These are phyloP conservation scores for Schwanniomyces yamadae DNA, from an alignment of 805 yeast species.

Conservation along the genomic window DNA sequence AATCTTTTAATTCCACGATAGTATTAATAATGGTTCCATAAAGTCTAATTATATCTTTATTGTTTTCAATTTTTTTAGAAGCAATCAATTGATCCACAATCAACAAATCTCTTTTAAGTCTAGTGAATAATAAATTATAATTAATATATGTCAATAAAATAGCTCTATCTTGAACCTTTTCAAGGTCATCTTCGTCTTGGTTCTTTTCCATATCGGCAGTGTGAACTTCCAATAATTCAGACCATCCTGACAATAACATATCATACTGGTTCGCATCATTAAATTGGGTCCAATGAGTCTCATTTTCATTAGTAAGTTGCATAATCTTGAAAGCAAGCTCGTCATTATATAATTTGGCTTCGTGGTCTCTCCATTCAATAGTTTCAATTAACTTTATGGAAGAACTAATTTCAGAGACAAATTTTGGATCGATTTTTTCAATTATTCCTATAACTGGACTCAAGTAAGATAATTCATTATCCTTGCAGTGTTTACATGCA, in stretches of 20 bases:
- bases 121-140: conserved; percentile 62
- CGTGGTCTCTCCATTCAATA: conserved; percentile 51
- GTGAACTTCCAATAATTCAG: conserved; percentile 64
- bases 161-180: conserved; percentile 67
- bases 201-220: conserved; percentile 51
- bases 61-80: conserved; percentile 22
- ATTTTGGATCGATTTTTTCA: conserved; percentile 31
- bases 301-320: conserved; percentile 30
- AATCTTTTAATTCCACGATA: conserved; percentile 60
- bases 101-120: conserved; percentile 68
- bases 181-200: conserved; percentile 50
- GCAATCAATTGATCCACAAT: conserved; percentile 38
- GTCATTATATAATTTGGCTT: conserved; percentile 65
- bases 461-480: conserved; percentile 31
- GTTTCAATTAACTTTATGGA: conserved; percentile 28
- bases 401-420: conserved; percentile 31
- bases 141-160: conserved; percentile 73
- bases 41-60: conserved; percentile 48
- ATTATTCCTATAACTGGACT: conserved; percentile 43
- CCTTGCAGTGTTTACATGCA: conserved; percentile 44
- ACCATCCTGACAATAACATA: conserved; percentile 60
- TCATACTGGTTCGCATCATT: conserved; percentile 53
- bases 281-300: conserved; percentile 18
- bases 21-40: conserved; percentile 53
- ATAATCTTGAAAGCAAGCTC: conserved; percentile 64